A percentile compares a stretch with the other conserved stretches of the same genome.
Conservation (phyloP, 176 grass and related monocot species). For the Bonia amplexicaulis region DNA sequence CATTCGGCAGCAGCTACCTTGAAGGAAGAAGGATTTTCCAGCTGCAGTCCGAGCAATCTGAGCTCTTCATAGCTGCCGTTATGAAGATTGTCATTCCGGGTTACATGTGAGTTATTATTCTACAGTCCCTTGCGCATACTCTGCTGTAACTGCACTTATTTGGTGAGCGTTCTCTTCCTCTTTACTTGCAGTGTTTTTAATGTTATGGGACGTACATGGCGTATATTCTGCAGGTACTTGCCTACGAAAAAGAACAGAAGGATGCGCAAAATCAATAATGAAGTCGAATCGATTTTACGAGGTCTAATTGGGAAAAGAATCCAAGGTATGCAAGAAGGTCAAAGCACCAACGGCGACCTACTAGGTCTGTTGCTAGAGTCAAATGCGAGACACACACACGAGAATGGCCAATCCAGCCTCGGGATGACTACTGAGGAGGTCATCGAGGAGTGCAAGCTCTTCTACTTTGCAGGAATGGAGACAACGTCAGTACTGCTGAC, state of each 20-base stretch:
- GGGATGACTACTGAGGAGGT: conserved; percentile 56
- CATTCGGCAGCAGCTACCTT: conserved; percentile 48
- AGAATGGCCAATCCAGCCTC: not conserved
- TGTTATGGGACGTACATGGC: too few relatives aligned
- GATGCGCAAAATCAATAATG: conserved; percentile 35
- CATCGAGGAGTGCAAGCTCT: conserved; percentile 75
- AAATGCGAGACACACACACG: conserved; percentile 32
- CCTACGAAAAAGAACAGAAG: conserved; percentile 44
- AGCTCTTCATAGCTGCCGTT: conserved; percentile 1
- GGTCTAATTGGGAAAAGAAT: conserved; percentile 45
- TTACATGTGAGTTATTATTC: conserved; percentile 33
- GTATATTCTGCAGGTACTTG: conserved; percentile 32
- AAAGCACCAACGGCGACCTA: conserved; percentile 34
- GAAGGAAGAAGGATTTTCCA: conserved; percentile 53
- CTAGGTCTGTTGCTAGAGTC: conserved; percentile 52
- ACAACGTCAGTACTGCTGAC: conserved; percentile 67
- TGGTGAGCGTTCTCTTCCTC: too few relatives aligned
- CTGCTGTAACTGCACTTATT: too few relatives aligned
- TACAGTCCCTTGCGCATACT: too few relatives aligned
- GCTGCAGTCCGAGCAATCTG: conserved; percentile 40
- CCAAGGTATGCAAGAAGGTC: conserved; percentile 25
- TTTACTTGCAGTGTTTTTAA: too few relatives aligned
- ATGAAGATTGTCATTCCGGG: conserved; percentile 28
- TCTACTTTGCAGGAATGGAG: conserved; percentile 85
- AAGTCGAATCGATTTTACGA: conserved; percentile 34